Conservation (phyloP, 2,329 filamentous ascomycete species). For the Aspergillus brasiliensis region DNA sequence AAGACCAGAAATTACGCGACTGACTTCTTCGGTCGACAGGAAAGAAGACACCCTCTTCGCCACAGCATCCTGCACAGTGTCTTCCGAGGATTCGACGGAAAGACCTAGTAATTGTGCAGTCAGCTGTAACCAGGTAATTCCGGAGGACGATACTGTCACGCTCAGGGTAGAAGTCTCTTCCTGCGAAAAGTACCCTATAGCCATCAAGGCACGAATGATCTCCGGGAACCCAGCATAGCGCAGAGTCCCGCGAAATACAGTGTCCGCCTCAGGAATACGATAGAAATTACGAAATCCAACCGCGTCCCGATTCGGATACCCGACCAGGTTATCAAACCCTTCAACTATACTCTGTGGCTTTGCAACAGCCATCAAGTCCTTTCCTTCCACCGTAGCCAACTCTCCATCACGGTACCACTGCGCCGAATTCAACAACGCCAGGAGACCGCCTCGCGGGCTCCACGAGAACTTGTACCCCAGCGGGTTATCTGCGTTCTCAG, state of each 20-base stretch:
- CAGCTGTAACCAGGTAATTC: not conserved
- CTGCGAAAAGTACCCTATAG: constrained; percentile 3
- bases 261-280: not conserved
- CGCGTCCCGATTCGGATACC: constrained; percentile 7
- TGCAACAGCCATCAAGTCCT: constrained; percentile 5
- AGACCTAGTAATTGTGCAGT: not conserved
- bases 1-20: not conserved
- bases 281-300: constrained; percentile 5
- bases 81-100: not conserved
- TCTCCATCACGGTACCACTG: constrained; percentile 5
- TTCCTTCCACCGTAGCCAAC: not conserved
- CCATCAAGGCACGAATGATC: constrained; percentile 1
- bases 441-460: not conserved
- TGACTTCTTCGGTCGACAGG: not conserved
- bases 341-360: not conserved
- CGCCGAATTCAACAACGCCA: constrained; percentile 6
- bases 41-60: not conserved
- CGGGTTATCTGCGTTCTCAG: constrained; percentile 6
- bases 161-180: not conserved
- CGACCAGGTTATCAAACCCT: not conserved
- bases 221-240: constrained; percentile 7
- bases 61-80: not conserved
- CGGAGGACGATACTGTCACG: too few relatives aligned
- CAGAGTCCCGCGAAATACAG: constrained; percentile 7
- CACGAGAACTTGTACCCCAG: constrained; percentile 11